phyloP scores from a whole-genome alignment of 2,329 filamentous ascomycete species.

The Biscogniauxia sp. region DNA sequence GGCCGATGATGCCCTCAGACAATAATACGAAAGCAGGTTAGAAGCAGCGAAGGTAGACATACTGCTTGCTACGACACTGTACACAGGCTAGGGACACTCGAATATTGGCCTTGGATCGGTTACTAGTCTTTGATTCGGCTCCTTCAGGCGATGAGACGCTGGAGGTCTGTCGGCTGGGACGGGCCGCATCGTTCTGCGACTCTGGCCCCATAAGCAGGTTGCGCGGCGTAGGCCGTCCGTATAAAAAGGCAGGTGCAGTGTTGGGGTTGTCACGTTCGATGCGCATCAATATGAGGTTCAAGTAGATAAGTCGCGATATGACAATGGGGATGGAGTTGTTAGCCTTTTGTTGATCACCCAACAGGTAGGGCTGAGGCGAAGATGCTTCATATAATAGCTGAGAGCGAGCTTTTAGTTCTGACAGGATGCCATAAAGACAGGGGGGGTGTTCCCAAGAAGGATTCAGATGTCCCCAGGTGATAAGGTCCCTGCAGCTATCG shows the following conservation, averaged over 20 bases:
- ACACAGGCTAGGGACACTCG: conserved; percentile 42
- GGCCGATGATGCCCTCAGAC: conserved; percentile 21
- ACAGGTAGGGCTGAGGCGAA: conserved; percentile 16
- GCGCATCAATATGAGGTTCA: conserved; percentile 4
- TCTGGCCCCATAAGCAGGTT: conserved; percentile 20
- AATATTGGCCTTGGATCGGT: conserved; percentile 36
- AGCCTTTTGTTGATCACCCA: conserved; percentile 8
- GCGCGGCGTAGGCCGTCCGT: not conserved
- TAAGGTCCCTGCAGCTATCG: not conserved
- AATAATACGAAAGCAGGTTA: not conserved
- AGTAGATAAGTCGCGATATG: conserved; percentile 2
- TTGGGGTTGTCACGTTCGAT: conserved; percentile 3
- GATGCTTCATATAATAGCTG: conserved; percentile 18
- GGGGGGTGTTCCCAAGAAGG: conserved; percentile 9
- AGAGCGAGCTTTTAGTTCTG: conserved; percentile 22
- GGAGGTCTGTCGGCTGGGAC: conserved; percentile 20
- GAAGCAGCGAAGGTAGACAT: conserved; percentile 13
- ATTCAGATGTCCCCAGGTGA: conserved; percentile 14
- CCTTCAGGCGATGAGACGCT: conserved; percentile 23
- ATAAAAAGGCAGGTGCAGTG: conserved; percentile 1
- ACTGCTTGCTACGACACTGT: conserved; percentile 50
- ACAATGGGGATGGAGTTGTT: not conserved
- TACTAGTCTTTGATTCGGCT: conserved; percentile 23
- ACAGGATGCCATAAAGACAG: conserved; percentile 14
- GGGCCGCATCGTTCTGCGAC: conserved; percentile 14